These are phyloP conservation scores for Buddleja alternifolia DNA, from an alignment of 257 asterid species.

Conservation along the genomic window DNA sequence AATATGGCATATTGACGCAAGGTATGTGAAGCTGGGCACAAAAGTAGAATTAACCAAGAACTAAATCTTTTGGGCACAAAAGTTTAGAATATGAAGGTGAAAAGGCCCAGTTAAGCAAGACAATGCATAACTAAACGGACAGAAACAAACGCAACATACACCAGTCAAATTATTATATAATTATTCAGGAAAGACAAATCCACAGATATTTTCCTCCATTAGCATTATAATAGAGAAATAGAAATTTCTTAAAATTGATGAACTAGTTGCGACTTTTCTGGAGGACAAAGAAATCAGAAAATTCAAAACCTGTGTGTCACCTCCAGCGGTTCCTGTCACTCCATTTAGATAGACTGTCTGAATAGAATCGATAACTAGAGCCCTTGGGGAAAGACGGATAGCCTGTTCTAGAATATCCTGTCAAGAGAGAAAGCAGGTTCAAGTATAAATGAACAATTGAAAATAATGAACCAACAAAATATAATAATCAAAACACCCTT, in stretches of 20 bases:
- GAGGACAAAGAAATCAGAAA: slow-evolving; percentile 30
- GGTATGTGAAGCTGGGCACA: slow-evolving; percentile 13
- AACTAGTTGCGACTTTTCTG: not conserved
- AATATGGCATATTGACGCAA: not conserved
- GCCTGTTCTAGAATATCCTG: slow-evolving; percentile 90
- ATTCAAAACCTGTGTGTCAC: slow-evolving; percentile 63
- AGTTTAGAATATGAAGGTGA: slow-evolving; percentile 13
- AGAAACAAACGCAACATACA: slow-evolving; percentile 15
- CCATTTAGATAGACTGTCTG: slow-evolving; percentile 87
- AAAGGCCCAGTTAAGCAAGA: slow-evolving; percentile 18
- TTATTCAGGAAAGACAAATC: slow-evolving; percentile 11
- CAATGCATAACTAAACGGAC: slow-evolving; percentile 15
- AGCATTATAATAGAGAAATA: slow-evolving; percentile 16
- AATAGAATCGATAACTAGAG: slow-evolving; percentile 82
- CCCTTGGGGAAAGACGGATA: slow-evolving; percentile 66
- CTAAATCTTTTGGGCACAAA: not conserved
- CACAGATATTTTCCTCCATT: slow-evolving; percentile 6
- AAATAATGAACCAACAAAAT: slow-evolving; percentile 5
- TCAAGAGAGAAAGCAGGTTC: slow-evolving; percentile 24
- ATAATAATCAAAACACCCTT: not conserved
- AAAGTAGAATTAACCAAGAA: slow-evolving; percentile 15
- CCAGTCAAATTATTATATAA: not conserved
- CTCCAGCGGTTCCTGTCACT: slow-evolving; percentile 88
- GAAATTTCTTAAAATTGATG: not conserved
- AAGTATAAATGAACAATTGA: slow-evolving; percentile 23